phyloP scores from a whole-genome alignment of 73 alveolate genomes.

The Paramecium sonneborni region DNA sequence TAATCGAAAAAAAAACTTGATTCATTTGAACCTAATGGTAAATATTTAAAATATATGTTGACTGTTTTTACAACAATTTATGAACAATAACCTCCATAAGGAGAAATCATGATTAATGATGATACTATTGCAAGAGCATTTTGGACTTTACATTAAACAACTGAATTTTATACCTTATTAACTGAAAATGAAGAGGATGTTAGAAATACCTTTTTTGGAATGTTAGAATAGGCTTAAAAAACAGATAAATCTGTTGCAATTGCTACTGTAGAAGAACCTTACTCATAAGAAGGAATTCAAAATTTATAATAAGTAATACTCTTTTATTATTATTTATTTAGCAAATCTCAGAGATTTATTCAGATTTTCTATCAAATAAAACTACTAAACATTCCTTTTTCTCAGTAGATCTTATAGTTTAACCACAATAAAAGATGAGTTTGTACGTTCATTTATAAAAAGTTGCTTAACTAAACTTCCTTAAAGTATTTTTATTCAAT shows the following conservation, averaged over 20 bases:
- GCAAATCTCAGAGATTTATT: neutral
- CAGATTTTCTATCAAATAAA: neutral
- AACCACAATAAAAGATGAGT: neutral
- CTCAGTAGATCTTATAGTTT: neutral
- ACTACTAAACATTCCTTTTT: neutral
- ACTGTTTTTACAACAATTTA: neutral
- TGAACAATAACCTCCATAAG: neutral
- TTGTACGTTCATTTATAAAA: neutral
- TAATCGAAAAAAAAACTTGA: neutral
- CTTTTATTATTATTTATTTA: neutral
- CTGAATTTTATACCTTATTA: neutral
- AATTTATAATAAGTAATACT: neutral
- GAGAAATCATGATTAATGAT: neutral
- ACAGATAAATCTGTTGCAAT: neutral
- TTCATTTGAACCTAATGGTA: neutral
- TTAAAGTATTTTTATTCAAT: neutral
- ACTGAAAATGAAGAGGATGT: neutral
- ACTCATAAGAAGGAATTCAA: neutral
- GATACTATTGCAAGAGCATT: conserved; percentile 20
- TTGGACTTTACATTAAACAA: neutral
- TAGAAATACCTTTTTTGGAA: neutral
- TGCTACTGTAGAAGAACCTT: neutral
- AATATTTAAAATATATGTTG: neutral
- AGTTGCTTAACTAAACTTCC: neutral
- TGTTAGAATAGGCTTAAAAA: neutral